Percentiles rank a stretch among this genome's conserved stretches.
These are phyloP conservation scores for Paraconiothyrium brasiliense DNA, from an alignment of 2,329 filamentous ascomycete genomes.

Conservation along the genomic window DNA sequence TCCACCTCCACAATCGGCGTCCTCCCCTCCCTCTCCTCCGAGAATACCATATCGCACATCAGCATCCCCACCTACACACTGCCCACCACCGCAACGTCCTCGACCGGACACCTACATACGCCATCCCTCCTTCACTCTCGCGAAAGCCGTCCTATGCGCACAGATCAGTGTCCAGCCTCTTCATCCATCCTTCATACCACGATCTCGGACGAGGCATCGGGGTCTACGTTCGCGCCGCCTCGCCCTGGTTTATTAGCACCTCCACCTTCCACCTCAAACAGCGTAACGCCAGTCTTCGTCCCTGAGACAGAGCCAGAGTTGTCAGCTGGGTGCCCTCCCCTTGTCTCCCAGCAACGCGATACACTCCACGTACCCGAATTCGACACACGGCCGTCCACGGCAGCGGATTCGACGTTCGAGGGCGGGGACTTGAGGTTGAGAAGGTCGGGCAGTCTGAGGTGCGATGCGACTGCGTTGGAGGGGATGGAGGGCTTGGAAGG, in stretches of 20 bases:
- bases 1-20: conserved; percentile 9
- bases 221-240: too few species aligned
- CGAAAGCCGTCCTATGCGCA: neutral
- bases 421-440: neutral
- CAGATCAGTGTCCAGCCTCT: neutral
- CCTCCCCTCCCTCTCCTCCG: conserved; percentile 1
- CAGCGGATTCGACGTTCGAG: neutral
- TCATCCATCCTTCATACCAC: neutral
- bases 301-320: too few species aligned
- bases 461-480: neutral
- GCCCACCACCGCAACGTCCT: neutral
- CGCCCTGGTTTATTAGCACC: too few species aligned
- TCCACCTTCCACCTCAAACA: too few species aligned
- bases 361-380: neutral
- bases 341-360: neutral
- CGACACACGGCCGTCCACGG: neutral
- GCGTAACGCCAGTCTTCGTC: too few species aligned
- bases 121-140: neutral
- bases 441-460: neutral
- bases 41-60: neutral
- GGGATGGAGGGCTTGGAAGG: conserved; percentile 2
- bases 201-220: too few species aligned
- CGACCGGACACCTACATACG: neutral
- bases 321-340: neutral
- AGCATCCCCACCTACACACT: neutral